Conservation (phyloP, 1,284 basidiomycete genomes). For the Rhizoctonia solani region DNA sequence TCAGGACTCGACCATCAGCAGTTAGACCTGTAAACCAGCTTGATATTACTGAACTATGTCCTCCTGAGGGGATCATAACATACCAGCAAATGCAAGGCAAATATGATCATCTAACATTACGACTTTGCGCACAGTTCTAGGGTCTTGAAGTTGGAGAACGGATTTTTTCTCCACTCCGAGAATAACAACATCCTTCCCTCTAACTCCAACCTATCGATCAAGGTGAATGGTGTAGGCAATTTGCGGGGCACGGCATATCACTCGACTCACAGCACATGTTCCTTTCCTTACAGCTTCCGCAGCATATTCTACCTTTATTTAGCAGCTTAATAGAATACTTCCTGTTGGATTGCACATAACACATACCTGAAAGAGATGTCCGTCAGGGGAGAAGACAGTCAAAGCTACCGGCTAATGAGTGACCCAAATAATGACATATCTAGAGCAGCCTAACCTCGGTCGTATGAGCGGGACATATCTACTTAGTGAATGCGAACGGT, state of each 20-base stretch:
- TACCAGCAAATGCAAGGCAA: constrained; percentile 96
- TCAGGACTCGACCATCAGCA: constrained; percentile 95
- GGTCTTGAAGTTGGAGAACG: constrained; percentile 95
- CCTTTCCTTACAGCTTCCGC: constrained; percentile 96
- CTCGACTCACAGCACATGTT: constrained; percentile 83
- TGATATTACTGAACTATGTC: neutral
- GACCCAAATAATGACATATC: neutral
- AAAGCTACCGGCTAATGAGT: constrained; percentile 59
- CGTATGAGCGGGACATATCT: constrained; percentile 64
- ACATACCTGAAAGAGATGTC: constrained; percentile 85
- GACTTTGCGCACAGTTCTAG: constrained; percentile 95
- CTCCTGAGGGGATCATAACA: constrained; percentile 40
- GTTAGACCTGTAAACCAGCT: constrained; percentile 71
- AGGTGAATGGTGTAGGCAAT: neutral
- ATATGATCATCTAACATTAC: constrained; percentile 99
- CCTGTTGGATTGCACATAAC: constrained; percentile 40
- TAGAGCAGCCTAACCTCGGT: constrained; percentile 60
- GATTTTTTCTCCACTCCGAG: constrained; percentile 99
- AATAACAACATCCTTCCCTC: constrained; percentile 93
- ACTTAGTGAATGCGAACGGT: neutral
- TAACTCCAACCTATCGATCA: constrained; percentile 80
- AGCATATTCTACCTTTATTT: constrained; percentile 91
- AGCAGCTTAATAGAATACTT: constrained; percentile 34
- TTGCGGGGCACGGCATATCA: neutral
- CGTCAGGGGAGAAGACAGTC: constrained; percentile 94